Conservation (phyloP, 257 asterid genomes). For the Fraxinus pennsylvanica region DNA sequence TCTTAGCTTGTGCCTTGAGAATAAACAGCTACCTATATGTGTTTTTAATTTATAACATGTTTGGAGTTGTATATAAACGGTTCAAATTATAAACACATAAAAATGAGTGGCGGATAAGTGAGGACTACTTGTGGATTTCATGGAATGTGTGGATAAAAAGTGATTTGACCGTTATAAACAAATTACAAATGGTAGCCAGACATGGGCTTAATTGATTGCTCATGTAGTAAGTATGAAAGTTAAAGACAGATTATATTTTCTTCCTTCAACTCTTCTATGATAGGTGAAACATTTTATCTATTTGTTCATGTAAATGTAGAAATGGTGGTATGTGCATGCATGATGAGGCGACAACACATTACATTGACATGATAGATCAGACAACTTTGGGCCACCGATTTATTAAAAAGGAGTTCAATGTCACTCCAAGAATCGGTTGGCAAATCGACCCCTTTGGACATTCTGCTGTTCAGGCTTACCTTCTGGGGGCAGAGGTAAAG, state of each 20-base stretch:
- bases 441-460: constrained; percentile 98
- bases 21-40: too few relatives aligned
- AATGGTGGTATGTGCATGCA: constrained; percentile 99
- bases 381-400: constrained; percentile 87
- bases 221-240: background rate
- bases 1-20: background rate
- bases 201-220: background rate
- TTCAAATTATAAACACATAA: too few relatives aligned
- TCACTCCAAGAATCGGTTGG: constrained; percentile 97
- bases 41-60: background rate
- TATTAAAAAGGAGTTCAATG: constrained; percentile 72
- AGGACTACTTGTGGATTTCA: too few relatives aligned
- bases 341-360: constrained; percentile 94
- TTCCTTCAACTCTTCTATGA: background rate
- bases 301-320: constrained; percentile 42
- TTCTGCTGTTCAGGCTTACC: constrained; percentile 98
- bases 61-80: too few relatives aligned
- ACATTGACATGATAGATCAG: constrained; percentile 98
- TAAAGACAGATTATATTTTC: too few relatives aligned
- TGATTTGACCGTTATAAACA: too few relatives aligned
- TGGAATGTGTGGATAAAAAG: too few relatives aligned
- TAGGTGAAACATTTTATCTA: constrained; percentile 6
- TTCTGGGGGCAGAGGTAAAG: constrained; percentile 89
- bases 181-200: too few relatives aligned
- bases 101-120: too few relatives aligned